A percentile compares a stretch with the other conserved stretches of the same genome.
Conservation (phyloP, 139 green algal genomes). For the Trebouxia sp. region DNA sequence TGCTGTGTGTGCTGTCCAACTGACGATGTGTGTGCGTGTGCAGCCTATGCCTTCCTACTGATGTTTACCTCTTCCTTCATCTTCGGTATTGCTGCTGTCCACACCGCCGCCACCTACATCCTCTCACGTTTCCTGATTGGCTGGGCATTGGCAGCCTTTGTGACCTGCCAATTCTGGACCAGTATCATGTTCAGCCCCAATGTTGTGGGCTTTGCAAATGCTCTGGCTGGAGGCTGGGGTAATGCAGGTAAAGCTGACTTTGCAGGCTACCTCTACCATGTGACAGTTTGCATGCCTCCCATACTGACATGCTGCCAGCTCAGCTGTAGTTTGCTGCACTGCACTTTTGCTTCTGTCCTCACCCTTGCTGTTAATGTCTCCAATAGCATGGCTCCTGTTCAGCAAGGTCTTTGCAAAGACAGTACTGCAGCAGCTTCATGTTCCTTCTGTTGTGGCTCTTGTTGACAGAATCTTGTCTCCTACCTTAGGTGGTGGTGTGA, state of each 20-base stretch:
- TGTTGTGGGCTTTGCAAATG: slow-evolving; percentile 91
- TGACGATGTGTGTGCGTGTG: slow-evolving; percentile 8
- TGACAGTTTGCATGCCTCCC: too few species aligned
- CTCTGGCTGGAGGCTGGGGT: slow-evolving; percentile 83
- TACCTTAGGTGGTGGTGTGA: slow-evolving; percentile 73
- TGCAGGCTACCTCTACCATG: neutral
- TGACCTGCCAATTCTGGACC: slow-evolving; percentile 89
- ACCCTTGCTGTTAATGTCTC: too few species aligned
- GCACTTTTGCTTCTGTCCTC: too few species aligned
- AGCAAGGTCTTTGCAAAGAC: too few species aligned
- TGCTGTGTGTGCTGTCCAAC: slow-evolving; percentile 7
- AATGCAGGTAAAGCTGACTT: slow-evolving; percentile 70
- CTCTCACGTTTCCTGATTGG: slow-evolving; percentile 80
- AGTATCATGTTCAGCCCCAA: slow-evolving; percentile 86
- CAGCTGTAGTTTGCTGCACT: neutral
- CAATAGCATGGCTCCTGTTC: too few species aligned
- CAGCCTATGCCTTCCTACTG: slow-evolving; percentile 58
- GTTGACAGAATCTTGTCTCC: neutral
- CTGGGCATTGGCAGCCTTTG: slow-evolving; percentile 82
- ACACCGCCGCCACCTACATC: slow-evolving; percentile 69
- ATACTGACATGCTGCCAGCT: too few species aligned
- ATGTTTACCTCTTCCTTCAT: slow-evolving; percentile 66
- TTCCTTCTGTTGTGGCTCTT: neutral
- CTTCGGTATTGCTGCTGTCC: slow-evolving; percentile 60
- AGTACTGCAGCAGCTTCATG: too few species aligned